Evolutionary conservation across 805 yeast genomes (phyloP).

Genomic region (Barnettozyma wickerhamii): DNA sequence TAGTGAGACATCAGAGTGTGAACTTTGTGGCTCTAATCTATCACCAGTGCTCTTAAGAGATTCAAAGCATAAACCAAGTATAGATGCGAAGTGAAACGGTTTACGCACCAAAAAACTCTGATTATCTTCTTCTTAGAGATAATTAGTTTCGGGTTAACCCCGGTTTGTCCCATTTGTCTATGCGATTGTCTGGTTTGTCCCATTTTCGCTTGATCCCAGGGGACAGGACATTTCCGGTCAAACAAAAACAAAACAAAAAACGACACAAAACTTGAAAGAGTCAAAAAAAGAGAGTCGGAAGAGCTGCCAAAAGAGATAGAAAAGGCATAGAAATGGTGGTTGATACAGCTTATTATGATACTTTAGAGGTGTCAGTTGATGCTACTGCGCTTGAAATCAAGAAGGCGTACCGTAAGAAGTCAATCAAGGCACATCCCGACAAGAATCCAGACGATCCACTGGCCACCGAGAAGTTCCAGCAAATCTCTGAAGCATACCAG

Average conservation of each 20-base stretch:
- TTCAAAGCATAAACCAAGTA: too few species aligned
- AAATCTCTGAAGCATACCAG: constrained; percentile 70
- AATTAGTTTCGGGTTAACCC: too few species aligned
- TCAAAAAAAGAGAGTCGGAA: not conserved
- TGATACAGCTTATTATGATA: constrained; percentile 70
- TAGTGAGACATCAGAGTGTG: too few species aligned
- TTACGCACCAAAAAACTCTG: too few species aligned
- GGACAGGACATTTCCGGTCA: not conserved
- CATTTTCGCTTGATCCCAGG: not conserved
- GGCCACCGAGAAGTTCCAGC: constrained; percentile 67
- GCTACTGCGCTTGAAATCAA: constrained; percentile 68
- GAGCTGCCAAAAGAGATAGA: not conserved
- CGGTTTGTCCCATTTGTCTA: not conserved
- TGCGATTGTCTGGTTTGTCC: not conserved
- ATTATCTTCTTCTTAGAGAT: too few species aligned
- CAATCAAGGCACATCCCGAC: constrained; percentile 76
- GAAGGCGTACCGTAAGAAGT: constrained; percentile 75
- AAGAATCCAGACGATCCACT: constrained; percentile 72
- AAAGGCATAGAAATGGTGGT: constrained; percentile 47
- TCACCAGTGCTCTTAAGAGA: too few species aligned
- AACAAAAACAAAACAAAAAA: not conserved
- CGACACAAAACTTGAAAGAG: not conserved
- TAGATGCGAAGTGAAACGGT: too few species aligned
- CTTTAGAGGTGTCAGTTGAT: constrained; percentile 49
- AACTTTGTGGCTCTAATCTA: too few species aligned